Base-by-base conservation (phyloP, 176 grass and related monocot species). In the Pontederia crassipes region DNA sequence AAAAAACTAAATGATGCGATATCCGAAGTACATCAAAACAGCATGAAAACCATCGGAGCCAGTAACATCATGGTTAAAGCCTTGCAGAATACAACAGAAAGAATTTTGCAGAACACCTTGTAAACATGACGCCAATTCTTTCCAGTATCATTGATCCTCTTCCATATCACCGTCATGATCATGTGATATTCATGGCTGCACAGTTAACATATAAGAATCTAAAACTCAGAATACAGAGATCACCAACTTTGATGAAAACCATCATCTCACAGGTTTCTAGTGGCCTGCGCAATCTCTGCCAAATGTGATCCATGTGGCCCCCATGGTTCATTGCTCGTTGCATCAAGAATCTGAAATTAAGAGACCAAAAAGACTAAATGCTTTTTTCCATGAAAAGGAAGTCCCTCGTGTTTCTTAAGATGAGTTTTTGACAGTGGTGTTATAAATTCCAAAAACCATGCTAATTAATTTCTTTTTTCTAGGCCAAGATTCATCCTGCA, bases 291-390 rank as follows among this genome's bases (percentile, higher is more conserved):
- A 28, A 98, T 92, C 32, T 98, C 93, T 12, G 87, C 84, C 45
- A 98, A 62, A 50, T 86, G 84, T 17, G 93, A 78, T 80, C 93
- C 93, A 72, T 98, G 93, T 7, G 93, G 93, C 26, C 93, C 93
- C 93, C 93, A 98, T 10, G 93, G 77, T 32, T 98, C 93, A 68
- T 98, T 98, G 74, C 84, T 98, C 16, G 93, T 98, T 49, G 93
- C 87, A 56, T 98, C 93, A 49, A 98, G 87, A 67, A 98, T 85
- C 93, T 98, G 75, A 65, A 64, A 29, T 2, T 0, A 60, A 65
- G 13, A 29, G 28, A 26, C 55, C 68, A 16, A 54, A 72, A 59
- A 54, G 64, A 35, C 55, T 40, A 40, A 40, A 7, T 40, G 32
- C 6, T 1, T 40, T 7, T 40, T 40, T 40, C 32, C 32, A 40